Base-by-base conservation (phyloP, 106 monocot genomes). In the Dendrobium chrysotoxum region DNA sequence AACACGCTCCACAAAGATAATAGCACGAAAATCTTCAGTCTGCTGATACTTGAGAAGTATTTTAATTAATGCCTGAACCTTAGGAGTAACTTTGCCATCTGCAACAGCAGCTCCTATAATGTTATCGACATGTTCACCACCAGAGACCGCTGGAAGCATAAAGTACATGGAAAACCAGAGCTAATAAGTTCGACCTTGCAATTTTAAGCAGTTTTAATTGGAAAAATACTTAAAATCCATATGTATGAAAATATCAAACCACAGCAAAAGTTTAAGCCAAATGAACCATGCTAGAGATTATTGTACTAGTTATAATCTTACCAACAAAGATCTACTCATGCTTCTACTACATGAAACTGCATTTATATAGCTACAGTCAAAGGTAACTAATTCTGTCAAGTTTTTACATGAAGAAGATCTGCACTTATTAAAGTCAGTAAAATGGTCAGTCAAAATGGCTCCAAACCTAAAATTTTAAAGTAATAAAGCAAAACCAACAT, bases 51-150 rank as follows among this genome's bases (percentile, higher is more conserved):
- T 88, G 3, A 99, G 92, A 87, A 99, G 91, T 88, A 95, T 91
- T 84, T 99, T 99, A 82, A 95, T 91, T 64, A 99, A 81, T 66
- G 98, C 83, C 83, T 99, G 98, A n/a, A 99, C 98, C 85, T 95
- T 99, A 30, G 98, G 98, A 18, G 98, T 95, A 76, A 99, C 98
- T 88, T 93, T 99, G 58, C 98, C 98, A 91, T 99, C 94, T 45
- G 98, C 98, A 42, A 99, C 98, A 73, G 98, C 98, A 85, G 92
- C 98, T 79, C 98, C 98, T 58, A 94, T 94, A 74, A 91, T 91
- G 11, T 73, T 89, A 85, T 99, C 98, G 39, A 99, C 90, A 85
- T 99, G 98, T 79, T 99, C 98, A 42, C 98, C 98, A 76, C 91
- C 92, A 40, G 92, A 99, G 53, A 99, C 92, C 88, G 85, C 97